A percentile compares a stretch with the other conserved stretches of the same genome.
phyloP scores from a whole-genome alignment of 352 stramenopile species.

The Aphanomyces cochlioides region DNA sequence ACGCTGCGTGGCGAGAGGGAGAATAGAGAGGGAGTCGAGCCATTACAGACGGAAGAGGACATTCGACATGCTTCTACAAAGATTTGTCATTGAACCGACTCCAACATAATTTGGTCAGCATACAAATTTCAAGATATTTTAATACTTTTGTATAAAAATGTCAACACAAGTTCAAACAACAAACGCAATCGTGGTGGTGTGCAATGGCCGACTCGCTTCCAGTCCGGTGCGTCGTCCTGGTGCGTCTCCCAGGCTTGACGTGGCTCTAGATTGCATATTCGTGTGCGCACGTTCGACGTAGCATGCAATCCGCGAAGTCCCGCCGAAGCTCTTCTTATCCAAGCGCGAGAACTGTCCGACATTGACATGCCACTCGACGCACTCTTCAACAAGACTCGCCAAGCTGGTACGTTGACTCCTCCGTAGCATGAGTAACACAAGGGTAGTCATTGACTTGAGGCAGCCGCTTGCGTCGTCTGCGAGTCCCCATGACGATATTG shows the following conservation, averaged over 20 bases:
- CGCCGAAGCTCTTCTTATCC: constrained; percentile 66
- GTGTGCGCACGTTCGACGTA: constrained; percentile 81
- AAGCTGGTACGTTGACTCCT: constrained; percentile 32
- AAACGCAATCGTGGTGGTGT: too few relatives aligned
- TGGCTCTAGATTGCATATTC: constrained; percentile 57
- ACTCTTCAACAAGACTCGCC: constrained; percentile 73
- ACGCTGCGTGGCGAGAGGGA: too few relatives aligned
- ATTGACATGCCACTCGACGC: constrained; percentile 64
- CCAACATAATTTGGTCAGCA: too few relatives aligned
- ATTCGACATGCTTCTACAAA: too few relatives aligned
- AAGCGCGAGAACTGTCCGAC: constrained; percentile 42
- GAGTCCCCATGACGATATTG: constrained; percentile 71
- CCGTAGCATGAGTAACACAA: background rate
- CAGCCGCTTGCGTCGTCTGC: constrained; percentile 61
- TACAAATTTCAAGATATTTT: too few relatives aligned
- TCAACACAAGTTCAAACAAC: too few relatives aligned
- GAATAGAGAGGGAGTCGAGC: too few relatives aligned
- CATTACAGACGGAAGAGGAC: too few relatives aligned
- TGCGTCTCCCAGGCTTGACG: background rate
- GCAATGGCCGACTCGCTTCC: too few relatives aligned
- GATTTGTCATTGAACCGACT: too few relatives aligned
- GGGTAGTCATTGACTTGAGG: constrained; percentile 57
- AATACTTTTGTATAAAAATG: too few relatives aligned
- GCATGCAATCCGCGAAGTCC: constrained; percentile 67
- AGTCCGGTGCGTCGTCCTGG: background rate